Base-by-base conservation (phyloP, 179 eudicot genomes). In the Silene noctiflora region DNA sequence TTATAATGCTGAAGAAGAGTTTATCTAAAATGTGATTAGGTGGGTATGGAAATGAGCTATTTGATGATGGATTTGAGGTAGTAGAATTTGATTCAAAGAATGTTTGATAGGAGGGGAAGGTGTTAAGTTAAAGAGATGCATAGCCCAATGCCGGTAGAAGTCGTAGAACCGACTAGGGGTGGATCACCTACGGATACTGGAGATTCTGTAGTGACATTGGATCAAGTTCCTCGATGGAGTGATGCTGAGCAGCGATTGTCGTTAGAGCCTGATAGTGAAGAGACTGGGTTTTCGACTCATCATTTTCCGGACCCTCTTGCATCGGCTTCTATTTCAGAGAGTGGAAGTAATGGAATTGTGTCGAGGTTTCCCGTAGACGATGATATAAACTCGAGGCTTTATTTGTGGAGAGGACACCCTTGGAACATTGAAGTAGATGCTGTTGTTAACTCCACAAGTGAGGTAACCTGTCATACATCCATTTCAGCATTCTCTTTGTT, bases 361-460 rank as follows among this genome's bases (percentile, higher is more conserved):
- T 95, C 98, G 1, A 95, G 88, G 76, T 95, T 95, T 79, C 99
- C 99, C 16, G 91, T 93, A 79, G 96, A 93, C 74, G 90, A 86
- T 73, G 95, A 89, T 55, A 87, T 91, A 56, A 93, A 91, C 84
- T 89, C 88, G 3, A 95, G 84, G 86, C 86, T 95, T 72, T 95
- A 93, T 87, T 85, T 95, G 29, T 93, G 97, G 99, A 91, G 98
- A 77, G 99, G 99, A 25, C 68, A 93, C 72, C 99, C 99, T 71
- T 93, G 99, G 97, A 93, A 88, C 84, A 94, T 95, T 77, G 98
- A 93, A 91, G 97, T 89, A 13, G 98, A 95, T 88, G 97, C 97
- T 79, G 99, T 93, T 74, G 99, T 95, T 39, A 95, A 95, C 82
- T 95, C 99, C 75, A 87, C 99, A 1, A 95, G 93, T 80, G 99